A percentile compares a stretch with the other conserved stretches of the same genome.
Conservation (phyloP, 148 eudicot species). For the Cornus suecica region DNA sequence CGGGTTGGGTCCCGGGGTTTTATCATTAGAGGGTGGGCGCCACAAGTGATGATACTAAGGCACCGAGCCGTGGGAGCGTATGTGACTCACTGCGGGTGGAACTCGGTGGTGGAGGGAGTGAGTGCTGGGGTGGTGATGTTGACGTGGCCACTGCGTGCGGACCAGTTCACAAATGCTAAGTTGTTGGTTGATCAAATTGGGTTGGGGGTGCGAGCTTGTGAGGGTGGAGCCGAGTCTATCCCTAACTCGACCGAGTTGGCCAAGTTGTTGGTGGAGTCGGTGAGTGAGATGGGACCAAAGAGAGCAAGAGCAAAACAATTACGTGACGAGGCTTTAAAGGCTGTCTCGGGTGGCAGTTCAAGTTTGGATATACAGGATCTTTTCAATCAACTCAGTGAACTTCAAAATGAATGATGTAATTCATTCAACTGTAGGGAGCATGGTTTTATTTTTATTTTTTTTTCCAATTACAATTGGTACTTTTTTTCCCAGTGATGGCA, state of each 20-base stretch:
- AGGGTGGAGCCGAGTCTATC: conserved; percentile 31
- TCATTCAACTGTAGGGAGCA: too few relatives aligned
- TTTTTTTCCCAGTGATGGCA: too few relatives aligned
- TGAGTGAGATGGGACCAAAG: conserved; percentile 16
- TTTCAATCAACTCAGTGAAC: background rate
- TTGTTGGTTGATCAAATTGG: conserved; percentile 50
- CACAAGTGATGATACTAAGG: conserved; percentile 53
- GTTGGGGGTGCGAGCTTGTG: conserved; percentile 37
- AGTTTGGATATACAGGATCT: conserved; percentile 7
- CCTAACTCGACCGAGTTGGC: conserved; percentile 51
- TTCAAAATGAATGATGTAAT: background rate
- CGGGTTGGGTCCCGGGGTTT: conserved; percentile 41
- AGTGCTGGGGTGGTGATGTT: conserved; percentile 53
- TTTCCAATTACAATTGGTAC: too few relatives aligned
- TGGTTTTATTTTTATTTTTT: too few relatives aligned
- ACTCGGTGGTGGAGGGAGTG: conserved; percentile 69
- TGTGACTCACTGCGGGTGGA: conserved; percentile 83
- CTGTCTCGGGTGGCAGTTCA: conserved; percentile 12
- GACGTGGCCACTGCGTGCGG: conserved; percentile 71
- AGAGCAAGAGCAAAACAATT: background rate
- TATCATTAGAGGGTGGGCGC: conserved; percentile 61
- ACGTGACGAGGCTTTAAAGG: conserved; percentile 3
- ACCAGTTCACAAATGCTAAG: conserved; percentile 52
- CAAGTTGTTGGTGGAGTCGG: conserved; percentile 33
- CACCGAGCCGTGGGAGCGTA: conserved; percentile 64